Evolutionary conservation across 108 stramenopile species (phyloP).

Genomic region (Stephanodiscus triporus): DNA sequence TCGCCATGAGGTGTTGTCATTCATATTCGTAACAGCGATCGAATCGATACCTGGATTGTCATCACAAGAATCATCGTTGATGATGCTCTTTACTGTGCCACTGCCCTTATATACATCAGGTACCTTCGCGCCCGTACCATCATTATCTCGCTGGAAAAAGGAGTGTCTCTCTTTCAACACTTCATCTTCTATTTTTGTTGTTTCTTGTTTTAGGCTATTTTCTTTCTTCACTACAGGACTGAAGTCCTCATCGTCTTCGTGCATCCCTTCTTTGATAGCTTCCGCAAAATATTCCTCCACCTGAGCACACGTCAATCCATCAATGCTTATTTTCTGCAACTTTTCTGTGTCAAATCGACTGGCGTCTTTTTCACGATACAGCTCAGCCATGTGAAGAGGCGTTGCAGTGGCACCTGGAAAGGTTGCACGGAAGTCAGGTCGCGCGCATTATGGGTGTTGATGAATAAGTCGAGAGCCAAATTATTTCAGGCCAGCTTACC

Average conservation of each 20-base stretch:
- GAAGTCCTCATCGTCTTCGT: slow-evolving; percentile 1
- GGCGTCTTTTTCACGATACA: slow-evolving; percentile 66
- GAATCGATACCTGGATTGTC: not conserved
- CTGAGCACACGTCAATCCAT: slow-evolving; percentile 77
- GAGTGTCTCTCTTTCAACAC: not conserved
- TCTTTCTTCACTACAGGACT: slow-evolving; percentile 15
- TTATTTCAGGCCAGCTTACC: slow-evolving; percentile 37
- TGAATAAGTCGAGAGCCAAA: not conserved
- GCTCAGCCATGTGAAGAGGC: slow-evolving; percentile 84
- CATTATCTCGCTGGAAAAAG: not conserved
- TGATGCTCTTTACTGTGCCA: not conserved
- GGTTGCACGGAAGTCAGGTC: not conserved
- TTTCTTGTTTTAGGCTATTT: not conserved
- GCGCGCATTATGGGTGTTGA: not conserved
- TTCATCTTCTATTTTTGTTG: not conserved
- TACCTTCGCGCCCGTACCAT: not conserved
- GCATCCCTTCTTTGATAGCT: slow-evolving; percentile 51
- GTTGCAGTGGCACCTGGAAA: slow-evolving; percentile 82
- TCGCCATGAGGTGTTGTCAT: slow-evolving; percentile 9
- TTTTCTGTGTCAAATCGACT: slow-evolving; percentile 79
- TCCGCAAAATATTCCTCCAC: slow-evolving; percentile 78
- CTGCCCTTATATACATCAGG: not conserved
- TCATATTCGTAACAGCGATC: not conserved
- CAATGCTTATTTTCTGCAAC: slow-evolving; percentile 67
- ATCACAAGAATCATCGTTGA: slow-evolving; percentile 2